phyloP scores from a whole-genome alignment of 2,329 filamentous ascomycete genomes.

The Neocucurbitaria cava region DNA sequence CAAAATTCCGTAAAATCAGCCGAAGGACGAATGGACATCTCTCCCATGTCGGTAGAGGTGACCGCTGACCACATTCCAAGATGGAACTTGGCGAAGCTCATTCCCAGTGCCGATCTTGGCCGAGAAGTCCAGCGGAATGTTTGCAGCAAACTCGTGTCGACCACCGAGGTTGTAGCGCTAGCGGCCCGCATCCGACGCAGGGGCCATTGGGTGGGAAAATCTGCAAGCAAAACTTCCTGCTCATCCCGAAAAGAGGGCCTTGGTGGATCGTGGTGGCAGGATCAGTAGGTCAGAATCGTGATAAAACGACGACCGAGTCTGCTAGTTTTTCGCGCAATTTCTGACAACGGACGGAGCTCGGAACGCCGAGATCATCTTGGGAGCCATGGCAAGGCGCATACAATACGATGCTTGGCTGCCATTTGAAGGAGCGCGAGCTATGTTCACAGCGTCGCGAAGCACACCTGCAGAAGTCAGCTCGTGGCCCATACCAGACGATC shows the following conservation, averaged over 20 bases:
- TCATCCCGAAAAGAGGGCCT: slow-evolving; percentile 30
- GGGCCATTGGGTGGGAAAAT: slow-evolving; percentile 9
- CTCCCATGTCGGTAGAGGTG: background rate
- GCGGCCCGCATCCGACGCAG: slow-evolving; percentile 22
- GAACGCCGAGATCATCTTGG: slow-evolving; percentile 6
- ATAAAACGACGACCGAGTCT: background rate
- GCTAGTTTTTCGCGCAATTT: slow-evolving; percentile 16
- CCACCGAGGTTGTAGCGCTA: slow-evolving; percentile 33
- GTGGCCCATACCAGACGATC: background rate
- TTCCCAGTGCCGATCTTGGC: slow-evolving; percentile 29
- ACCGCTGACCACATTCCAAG: background rate
- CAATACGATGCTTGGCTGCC: background rate
- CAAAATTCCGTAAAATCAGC: background rate
- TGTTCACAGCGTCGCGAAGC: slow-evolving; percentile 4
- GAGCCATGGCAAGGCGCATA: background rate
- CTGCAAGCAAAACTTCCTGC: slow-evolving; percentile 19
- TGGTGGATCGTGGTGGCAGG: slow-evolving; percentile 19
- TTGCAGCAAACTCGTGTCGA: slow-evolving; percentile 19
- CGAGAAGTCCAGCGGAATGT: slow-evolving; percentile 16
- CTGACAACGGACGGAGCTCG: slow-evolving; percentile 20
- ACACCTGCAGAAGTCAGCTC: slow-evolving; percentile 8
- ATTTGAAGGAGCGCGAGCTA: background rate
- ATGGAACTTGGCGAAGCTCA: slow-evolving; percentile 2
- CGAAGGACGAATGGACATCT: background rate
- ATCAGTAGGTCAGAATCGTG: slow-evolving; percentile 9